Evolutionary conservation across 2,329 filamentous ascomycete genomes (phyloP).

Genomic region (Fusarium sp.): DNA sequence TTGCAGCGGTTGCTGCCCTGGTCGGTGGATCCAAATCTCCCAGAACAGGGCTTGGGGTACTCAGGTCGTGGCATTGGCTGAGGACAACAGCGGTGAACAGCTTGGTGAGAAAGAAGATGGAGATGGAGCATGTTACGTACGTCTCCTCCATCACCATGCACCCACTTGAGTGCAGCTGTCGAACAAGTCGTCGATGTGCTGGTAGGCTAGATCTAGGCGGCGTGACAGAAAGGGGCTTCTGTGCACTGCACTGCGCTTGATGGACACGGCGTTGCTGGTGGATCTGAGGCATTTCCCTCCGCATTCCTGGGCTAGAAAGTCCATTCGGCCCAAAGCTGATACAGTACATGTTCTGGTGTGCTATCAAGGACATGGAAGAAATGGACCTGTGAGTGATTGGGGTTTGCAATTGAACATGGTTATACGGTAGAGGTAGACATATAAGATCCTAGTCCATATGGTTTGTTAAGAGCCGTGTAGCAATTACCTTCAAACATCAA

Average conservation of each 20-base stretch:
- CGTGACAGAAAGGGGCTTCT: conserved; percentile 39
- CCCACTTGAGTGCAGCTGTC: conserved; percentile 38
- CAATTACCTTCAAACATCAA: background rate
- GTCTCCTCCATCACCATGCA: conserved; percentile 25
- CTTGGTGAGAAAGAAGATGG: conserved; percentile 12
- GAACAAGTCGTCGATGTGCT: conserved; percentile 36
- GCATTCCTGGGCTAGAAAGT: conserved; percentile 37
- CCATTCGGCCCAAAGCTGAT: conserved; percentile 13
- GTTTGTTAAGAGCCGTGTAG: background rate
- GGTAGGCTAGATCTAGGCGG: conserved; percentile 14
- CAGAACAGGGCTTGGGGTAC: conserved; percentile 36
- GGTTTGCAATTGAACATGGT: background rate
- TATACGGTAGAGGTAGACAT: background rate
- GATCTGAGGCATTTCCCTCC: conserved; percentile 52
- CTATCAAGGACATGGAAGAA: background rate
- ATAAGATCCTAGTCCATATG: background rate
- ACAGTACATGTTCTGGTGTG: background rate
- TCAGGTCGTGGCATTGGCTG: conserved; percentile 33
- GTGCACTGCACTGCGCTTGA: conserved; percentile 14
- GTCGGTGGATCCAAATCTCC: conserved; percentile 42
- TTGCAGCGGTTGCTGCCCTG: conserved; percentile 31
- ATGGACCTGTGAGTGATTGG: background rate
- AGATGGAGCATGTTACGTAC: conserved; percentile 32
- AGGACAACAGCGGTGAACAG: conserved; percentile 43
- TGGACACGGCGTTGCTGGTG: conserved; percentile 35